phyloP scores from a whole-genome alignment of 768 basidiomycete species.

The Strobilomyces dryophilus region DNA sequence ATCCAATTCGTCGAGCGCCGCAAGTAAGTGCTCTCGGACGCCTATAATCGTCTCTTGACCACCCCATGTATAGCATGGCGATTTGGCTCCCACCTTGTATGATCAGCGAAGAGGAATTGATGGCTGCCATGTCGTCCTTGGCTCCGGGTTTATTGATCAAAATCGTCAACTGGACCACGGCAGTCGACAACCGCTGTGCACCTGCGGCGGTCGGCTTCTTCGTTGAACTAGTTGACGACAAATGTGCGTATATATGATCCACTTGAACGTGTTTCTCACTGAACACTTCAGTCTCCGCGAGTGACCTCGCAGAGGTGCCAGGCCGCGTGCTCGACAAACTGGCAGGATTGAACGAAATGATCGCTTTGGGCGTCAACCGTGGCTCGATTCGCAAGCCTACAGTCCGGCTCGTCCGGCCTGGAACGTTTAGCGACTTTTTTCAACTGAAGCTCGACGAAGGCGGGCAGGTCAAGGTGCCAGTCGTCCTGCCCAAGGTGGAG shows the following conservation, averaged over 20 bases:
- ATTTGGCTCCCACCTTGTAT: background rate
- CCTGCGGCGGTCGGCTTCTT: conserved; percentile 12
- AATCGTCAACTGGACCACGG: conserved; percentile 10
- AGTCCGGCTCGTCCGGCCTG: conserved; percentile 13
- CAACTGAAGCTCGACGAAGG: conserved; percentile 13
- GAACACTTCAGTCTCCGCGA: background rate
- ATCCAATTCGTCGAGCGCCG: background rate
- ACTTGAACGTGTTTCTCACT: background rate
- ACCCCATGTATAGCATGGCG: background rate
- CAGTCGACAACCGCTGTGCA: background rate
- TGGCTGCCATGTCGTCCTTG: background rate
- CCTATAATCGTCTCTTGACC: background rate
- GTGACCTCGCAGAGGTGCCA: background rate
- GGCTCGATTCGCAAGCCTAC: conserved; percentile 12
- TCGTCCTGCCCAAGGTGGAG: background rate
- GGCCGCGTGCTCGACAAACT: conserved; percentile 7
- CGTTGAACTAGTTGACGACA: conserved; percentile 2
- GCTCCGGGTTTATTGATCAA: background rate
- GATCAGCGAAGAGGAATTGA: background rate
- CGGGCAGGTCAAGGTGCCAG: conserved; percentile 19
- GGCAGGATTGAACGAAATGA: background rate
- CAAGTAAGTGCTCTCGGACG: background rate
- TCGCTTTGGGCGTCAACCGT: no score
- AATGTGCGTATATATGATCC: background rate
- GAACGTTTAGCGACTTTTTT: conserved; percentile 8